A percentile compares a stretch with the other conserved stretches of the same genome.
Evolutionary conservation across 352 stramenopile species (phyloP).

Genomic region (Blastocystis sp.): DNA sequence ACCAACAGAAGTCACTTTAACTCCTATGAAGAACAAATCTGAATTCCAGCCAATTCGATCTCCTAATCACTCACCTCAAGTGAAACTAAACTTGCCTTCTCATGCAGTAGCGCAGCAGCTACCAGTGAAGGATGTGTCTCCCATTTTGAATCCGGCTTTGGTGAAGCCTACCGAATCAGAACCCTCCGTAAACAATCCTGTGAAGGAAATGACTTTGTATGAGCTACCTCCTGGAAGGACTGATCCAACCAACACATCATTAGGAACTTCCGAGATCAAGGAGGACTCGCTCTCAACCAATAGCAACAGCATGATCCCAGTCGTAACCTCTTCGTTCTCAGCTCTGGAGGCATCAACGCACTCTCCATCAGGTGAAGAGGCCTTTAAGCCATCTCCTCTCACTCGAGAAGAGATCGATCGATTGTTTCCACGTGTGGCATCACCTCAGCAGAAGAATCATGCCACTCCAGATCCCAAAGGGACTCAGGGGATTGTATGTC

Average conservation of each 20-base stretch:
- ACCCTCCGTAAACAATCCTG: too few species aligned
- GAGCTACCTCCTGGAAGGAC: too few species aligned
- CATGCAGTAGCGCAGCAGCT: neutral
- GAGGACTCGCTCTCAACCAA: neutral
- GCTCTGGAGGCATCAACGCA: neutral
- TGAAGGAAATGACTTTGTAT: too few species aligned
- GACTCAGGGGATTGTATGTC: neutral
- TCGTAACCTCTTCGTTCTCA: neutral
- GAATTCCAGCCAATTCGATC: neutral
- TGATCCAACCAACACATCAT: too few species aligned
- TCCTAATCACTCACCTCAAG: neutral
- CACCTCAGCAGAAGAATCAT: neutral
- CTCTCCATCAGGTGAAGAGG: neutral
- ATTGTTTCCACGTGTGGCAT: neutral
- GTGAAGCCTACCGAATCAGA: too few species aligned
- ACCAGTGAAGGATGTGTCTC: neutral
- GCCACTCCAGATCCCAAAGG: neutral
- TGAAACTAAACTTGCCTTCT: too few species aligned
- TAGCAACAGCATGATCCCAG: neutral
- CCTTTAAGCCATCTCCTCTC: constrained; percentile 34
- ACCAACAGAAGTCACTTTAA: neutral
- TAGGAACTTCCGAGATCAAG: neutral
- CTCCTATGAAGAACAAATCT: neutral
- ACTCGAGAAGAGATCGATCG: neutral
- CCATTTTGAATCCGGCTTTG: too few species aligned